Base-by-base conservation (phyloP, 768 basidiomycete species). In the Coprinellus micaceus region DNA sequence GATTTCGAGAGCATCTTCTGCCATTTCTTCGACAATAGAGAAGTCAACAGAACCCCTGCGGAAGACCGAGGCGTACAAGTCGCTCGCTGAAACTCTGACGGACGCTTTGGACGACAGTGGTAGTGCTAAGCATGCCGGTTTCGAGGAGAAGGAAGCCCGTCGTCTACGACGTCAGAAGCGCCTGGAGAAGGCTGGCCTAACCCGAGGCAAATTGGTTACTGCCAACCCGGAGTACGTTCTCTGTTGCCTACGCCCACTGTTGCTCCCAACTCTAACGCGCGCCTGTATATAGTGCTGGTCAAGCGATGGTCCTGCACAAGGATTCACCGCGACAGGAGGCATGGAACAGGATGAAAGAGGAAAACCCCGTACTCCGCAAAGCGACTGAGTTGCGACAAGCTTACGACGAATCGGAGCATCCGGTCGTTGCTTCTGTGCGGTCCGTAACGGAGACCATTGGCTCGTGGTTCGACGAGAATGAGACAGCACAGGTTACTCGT, bases 41-140 rank as follows among this genome's bases (percentile, higher is more conserved):
- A 85, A 87, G 44, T 90, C 93, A 13, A 98, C 97, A 2, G 94
- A 96, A 59, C 96, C 96, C n/a, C 89, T 99, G 58, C 88, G 97
- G 41, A 94, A 97, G 60, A 99, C 96, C 2, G 87, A 83, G 13
- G 92, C 96, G 0, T 99, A 99, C 76, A 97, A 97, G 75, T 78
- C 87, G 1, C 75, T 98, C 6, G 84, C 93, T 0, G 93, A 96
- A 44, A 91, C 91, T 1, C 74, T 99, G 13, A 75, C 94, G 3
- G 97, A 99, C 60, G 92, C 94, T 2, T 78, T 99, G 39, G 94
- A 98, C 59, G 95, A 98, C 70, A 91, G 89, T 55, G 91, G 90
- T 3, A 92, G 87, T 60, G 89, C 93, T 2, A 93, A 94, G 62
- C 92, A 96, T 71, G 95, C 92, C 48, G 97, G 97, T 0, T 98